These are phyloP conservation scores for Penicillium oxalicum DNA, from an alignment of 2,329 filamentous ascomycete species.

Conservation along the genomic window DNA sequence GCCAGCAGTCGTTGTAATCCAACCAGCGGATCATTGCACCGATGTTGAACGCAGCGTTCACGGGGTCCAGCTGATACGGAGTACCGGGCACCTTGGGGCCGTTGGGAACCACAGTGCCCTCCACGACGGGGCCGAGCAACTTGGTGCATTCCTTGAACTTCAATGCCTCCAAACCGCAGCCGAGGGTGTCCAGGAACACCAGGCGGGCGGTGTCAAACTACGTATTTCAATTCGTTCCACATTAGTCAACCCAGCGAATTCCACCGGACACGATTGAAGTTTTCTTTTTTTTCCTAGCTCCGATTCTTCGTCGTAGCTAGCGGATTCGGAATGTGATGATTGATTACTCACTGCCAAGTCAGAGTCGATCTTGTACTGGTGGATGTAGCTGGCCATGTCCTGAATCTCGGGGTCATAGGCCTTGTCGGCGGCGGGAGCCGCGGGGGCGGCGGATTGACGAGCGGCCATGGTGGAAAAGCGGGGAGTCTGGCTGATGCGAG, in stretches of 20 bases:
- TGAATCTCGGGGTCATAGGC: slow-evolving; percentile 87
- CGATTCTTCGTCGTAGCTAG: too few species aligned
- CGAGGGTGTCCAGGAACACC: slow-evolving; percentile 93
- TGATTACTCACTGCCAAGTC: slow-evolving; percentile 71
- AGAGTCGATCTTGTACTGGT: slow-evolving; percentile 84
- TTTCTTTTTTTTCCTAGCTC: too few species aligned
- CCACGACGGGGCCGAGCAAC: slow-evolving; percentile 84
- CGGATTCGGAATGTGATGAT: too few species aligned
- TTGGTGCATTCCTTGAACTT: slow-evolving; percentile 95
- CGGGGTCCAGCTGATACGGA: slow-evolving; percentile 86
- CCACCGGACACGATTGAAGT: too few species aligned
- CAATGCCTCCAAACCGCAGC: slow-evolving; percentile 91
- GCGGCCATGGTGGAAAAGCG: slow-evolving; percentile 42
- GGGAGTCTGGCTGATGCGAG: slow-evolving; percentile 21
- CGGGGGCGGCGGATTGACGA: slow-evolving; percentile 34
- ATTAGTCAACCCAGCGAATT: neutral
- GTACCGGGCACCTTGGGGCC: slow-evolving; percentile 88
- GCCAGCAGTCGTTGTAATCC: slow-evolving; percentile 99
- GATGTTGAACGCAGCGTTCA: slow-evolving; percentile 97
- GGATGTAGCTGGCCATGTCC: slow-evolving; percentile 92
- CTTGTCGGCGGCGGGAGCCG: slow-evolving; percentile 32
- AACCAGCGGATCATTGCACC: slow-evolving; percentile 98
- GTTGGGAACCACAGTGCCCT: slow-evolving; percentile 85
- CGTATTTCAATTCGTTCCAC: neutral
- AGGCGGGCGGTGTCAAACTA: slow-evolving; percentile 87